phyloP scores from a whole-genome alignment of 805 yeast species.

The Starmerella sirachaensis region DNA sequence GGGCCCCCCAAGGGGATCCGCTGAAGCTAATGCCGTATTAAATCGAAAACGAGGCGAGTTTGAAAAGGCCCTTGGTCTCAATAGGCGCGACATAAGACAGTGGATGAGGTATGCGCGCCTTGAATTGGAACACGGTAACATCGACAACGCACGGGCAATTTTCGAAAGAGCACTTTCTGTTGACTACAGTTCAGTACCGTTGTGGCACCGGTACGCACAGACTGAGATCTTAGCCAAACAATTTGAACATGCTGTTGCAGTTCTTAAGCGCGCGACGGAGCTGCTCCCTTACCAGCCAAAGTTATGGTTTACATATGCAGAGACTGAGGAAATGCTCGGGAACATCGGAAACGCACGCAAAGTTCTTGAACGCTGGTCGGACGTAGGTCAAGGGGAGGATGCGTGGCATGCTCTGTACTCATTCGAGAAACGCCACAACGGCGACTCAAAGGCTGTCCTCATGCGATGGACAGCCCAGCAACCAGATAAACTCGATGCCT shows the following conservation, averaged over 20 bases:
- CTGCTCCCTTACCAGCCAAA: constrained; percentile 70
- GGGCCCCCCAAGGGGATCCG: too few relatives aligned
- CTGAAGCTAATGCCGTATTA: constrained; percentile 68
- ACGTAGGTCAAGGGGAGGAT: constrained; percentile 25
- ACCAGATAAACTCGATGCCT: constrained; percentile 1
- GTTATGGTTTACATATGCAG: constrained; percentile 73
- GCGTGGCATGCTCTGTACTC: constrained; percentile 8
- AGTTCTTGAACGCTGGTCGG: constrained; percentile 66
- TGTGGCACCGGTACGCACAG: constrained; percentile 79
- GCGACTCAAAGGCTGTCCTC: neutral
- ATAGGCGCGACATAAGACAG: constrained; percentile 68
- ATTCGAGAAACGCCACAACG: constrained; percentile 5
- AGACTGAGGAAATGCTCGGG: constrained; percentile 67
- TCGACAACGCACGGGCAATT: constrained; percentile 68
- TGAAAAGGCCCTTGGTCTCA: constrained; percentile 78
- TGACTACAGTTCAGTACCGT: constrained; percentile 59
- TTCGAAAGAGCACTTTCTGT: constrained; percentile 79
- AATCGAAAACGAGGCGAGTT: constrained; percentile 66
- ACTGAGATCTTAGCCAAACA: constrained; percentile 60
- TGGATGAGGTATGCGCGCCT: constrained; percentile 88
- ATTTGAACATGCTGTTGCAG: constrained; percentile 77
- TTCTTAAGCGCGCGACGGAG: constrained; percentile 65
- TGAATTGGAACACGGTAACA: constrained; percentile 72
- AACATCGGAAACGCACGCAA: constrained; percentile 49
- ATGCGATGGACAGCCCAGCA: constrained; percentile 1